Evolutionary conservation across 768 basidiomycete species (phyloP), one percentile per base, ranked within the genome.

Genomic region (Mycena galericulata): DNA sequence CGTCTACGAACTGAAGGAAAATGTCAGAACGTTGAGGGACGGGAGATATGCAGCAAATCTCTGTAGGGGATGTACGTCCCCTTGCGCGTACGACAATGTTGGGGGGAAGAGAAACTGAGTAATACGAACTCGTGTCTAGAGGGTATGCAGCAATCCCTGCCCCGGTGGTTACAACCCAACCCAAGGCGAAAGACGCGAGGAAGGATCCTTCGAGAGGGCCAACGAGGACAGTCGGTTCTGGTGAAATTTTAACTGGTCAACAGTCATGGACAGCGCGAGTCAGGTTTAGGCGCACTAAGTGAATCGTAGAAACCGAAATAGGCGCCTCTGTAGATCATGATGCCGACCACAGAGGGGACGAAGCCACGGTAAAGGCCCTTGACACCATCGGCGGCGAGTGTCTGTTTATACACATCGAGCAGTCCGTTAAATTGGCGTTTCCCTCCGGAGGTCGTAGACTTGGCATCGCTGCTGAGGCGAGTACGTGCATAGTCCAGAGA

Each of bases 401-500:
- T 94, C 87, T 94, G 93, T 78, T 80, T 90, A 85, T 93, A 93
- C 63, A 93, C 92, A 75, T 95, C 94, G 65, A 94, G 81, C 49
- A 95, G 83, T 79, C 93, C 94, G 77, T 92, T 93, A 86, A 94
- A 94, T 80, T 95, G 94, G 78, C 94, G 90, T 18, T 88, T 84
- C 18, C 74, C 75, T 78, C 92, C 92, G 64, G 84, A 84, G 85
- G 90, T 92, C 24, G 90, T 82, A 6, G 91, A 91, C 85, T 95
- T 95, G 76, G 90, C 91, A 75, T 92, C 91, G 79, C 89, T 91
- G 74, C 91, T 90, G 72, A 95, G 90, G 84, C 93, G 93, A 58
- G 93, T 95, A 86, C 94, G 92, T 68, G 93, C 93, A 79, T 92
- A 95, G 76, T 95, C 94, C 73, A 95, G 88, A 30, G 93, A 95